A percentile compares a stretch with the other conserved stretches of the same genome.
These are phyloP conservation scores for Botrytis fragariae DNA, from an alignment of 2,329 filamentous ascomycete species.

Conservation along the genomic window DNA sequence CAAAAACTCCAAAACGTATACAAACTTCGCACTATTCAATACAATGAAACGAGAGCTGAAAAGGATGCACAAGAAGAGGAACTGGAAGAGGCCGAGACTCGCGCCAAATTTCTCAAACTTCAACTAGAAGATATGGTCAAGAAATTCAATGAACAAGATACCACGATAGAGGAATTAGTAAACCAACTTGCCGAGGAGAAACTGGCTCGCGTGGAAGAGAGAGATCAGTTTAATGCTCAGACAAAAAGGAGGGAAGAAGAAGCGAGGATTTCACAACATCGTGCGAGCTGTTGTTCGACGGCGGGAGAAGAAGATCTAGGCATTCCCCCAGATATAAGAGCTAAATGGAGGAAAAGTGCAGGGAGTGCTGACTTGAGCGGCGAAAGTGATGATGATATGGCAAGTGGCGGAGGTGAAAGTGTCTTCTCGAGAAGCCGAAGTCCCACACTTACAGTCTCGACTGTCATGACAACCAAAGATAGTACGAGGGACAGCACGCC, in stretches of 20 bases:
- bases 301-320: slow-evolving; percentile 33
- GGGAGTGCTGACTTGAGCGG: slow-evolving; percentile 40
- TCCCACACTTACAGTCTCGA: slow-evolving; percentile 45
- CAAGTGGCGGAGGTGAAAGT: slow-evolving; percentile 20
- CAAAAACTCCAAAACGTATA: slow-evolving; percentile 58
- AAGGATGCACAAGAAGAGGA: slow-evolving; percentile 55
- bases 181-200: slow-evolving; percentile 53
- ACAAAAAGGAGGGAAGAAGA: slow-evolving; percentile 23
- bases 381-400: slow-evolving; percentile 21
- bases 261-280: background rate
- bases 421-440: slow-evolving; percentile 60
- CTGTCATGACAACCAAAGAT: slow-evolving; percentile 19
- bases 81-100: slow-evolving; percentile 53
- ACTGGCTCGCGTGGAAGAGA: slow-evolving; percentile 37
- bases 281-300: slow-evolving; percentile 14
- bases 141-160: slow-evolving; percentile 54
- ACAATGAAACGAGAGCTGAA: slow-evolving; percentile 53
- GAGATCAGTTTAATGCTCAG: slow-evolving; percentile 30
- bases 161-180: slow-evolving; percentile 49
- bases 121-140: slow-evolving; percentile 60
- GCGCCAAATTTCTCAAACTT: slow-evolving; percentile 53
- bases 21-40: slow-evolving; percentile 49
- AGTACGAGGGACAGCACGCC: slow-evolving; percentile 15
- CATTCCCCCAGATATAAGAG: slow-evolving; percentile 23
- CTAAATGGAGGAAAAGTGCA: slow-evolving; percentile 26